phyloP scores from a whole-genome alignment of 768 basidiomycete species.

The Leccinum incarnatum region DNA sequence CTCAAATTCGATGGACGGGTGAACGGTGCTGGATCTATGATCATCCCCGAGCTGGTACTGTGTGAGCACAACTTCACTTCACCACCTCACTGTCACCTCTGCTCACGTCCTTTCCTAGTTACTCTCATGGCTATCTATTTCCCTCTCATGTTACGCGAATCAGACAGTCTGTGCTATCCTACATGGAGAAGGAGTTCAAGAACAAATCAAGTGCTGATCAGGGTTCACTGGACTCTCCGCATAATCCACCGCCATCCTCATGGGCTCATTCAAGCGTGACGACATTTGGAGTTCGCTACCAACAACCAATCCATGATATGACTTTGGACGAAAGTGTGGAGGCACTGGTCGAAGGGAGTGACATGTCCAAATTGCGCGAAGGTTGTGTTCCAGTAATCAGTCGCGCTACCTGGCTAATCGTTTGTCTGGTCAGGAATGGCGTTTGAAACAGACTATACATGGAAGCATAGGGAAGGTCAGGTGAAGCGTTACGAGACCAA shows the following conservation, averaged over 20 bases:
- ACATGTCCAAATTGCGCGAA: slow-evolving; percentile 71
- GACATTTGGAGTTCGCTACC: slow-evolving; percentile 76
- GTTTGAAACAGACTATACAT: slow-evolving; percentile 61
- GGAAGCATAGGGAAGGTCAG: slow-evolving; percentile 72
- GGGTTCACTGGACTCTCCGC: slow-evolving; percentile 18
- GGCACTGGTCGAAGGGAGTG: slow-evolving; percentile 89
- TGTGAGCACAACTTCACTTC: slow-evolving; percentile 49
- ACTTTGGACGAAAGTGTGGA: slow-evolving; percentile 74
- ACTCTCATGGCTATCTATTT: slow-evolving; percentile 93
- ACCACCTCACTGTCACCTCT: background rate
- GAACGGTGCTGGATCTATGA: slow-evolving; percentile 99
- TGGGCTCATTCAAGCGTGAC: slow-evolving; percentile 86
- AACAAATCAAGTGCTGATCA: slow-evolving; percentile 33
- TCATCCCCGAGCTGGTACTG: slow-evolving; percentile 90
- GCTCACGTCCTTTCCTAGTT: slow-evolving; percentile 44
- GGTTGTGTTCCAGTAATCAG: slow-evolving; percentile 35
- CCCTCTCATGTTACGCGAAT: slow-evolving; percentile 82
- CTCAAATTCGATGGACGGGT: slow-evolving; percentile 82
- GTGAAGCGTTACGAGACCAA: slow-evolving; percentile 58
- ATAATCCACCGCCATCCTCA: slow-evolving; percentile 47
- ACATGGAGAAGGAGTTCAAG: slow-evolving; percentile 45
- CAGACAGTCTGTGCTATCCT: slow-evolving; percentile 50
- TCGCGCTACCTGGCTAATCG: slow-evolving; percentile 1
- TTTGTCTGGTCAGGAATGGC: slow-evolving; percentile 44
- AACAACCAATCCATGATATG: slow-evolving; percentile 63